Base-by-base conservation (phyloP, 1,284 basidiomycete species). In the Ganoderma boninense region DNA sequence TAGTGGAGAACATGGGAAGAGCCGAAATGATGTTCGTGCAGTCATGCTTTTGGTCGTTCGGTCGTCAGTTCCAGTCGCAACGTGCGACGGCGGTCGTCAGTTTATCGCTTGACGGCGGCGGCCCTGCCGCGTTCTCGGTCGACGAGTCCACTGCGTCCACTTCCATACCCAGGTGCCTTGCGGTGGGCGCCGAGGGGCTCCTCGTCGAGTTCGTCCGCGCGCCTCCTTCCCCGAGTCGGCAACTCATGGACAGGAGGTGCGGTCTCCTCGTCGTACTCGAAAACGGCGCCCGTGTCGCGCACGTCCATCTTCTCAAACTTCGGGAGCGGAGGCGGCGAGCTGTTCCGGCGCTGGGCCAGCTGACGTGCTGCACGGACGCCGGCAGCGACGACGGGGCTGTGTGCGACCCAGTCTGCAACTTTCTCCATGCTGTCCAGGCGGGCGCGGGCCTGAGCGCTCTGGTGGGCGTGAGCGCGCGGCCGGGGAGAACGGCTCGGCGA, bases 341-440 rank as follows among this genome's bases (percentile, higher is more conserved):
- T 78, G 74, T 77, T 78, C 66, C 78, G 73, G 29, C 79, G 76
- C 43, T 69, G 44, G 69, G 72, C 70, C 56, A 75, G 74, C 46
- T 70, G 65, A 23, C 68, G 71, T 5, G 69, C 70, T 16, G 70
- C 67, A 13, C 70, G 66, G 20, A 70, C 65, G 29, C 70, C 67
- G 4, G 73, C 73, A 35, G 70, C 73, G 44, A 78, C 71, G 3
- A 76, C 79, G 13, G 79, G 77, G 74, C 77, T 79, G 70, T 75
- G 74, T n/a, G 79, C 77, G n/a, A 80, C 78, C 79, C 79, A 80
- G 65, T 79, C 78, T 32, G 73, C 71, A 54, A 80, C 79, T 68
- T 80, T 80, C 71, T 80, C 79, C 70, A 80, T 72, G 74, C 79
- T 80, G 73, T 80, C 78, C 32, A 80, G 63, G n/a, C 79, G 77